Percentiles rank a stretch among this genome's conserved stretches.
phyloP scores from a whole-genome alignment of 805 yeast genomes.

The Lipomyces starkeyi region DNA sequence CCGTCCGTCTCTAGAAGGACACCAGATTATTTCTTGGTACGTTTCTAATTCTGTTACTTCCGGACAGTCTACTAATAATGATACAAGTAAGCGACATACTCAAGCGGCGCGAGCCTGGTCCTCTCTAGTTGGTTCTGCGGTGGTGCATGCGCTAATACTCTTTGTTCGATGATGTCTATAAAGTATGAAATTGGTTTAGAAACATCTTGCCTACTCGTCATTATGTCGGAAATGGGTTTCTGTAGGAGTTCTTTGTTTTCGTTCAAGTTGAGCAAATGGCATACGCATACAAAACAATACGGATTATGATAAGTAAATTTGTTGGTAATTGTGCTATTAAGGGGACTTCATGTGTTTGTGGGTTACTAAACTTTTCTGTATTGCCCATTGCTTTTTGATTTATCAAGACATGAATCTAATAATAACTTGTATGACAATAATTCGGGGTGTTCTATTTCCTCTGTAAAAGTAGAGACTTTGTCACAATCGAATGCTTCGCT shows the following conservation, averaged over 20 bases:
- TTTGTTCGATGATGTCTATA: conserved; percentile 6
- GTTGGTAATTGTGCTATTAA: neutral
- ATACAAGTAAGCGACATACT: neutral
- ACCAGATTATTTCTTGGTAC: conserved; percentile 87
- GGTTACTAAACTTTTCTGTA: neutral
- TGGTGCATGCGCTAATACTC: neutral
- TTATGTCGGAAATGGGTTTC: neutral
- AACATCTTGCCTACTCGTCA: neutral
- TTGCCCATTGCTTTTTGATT: conserved; percentile 2
- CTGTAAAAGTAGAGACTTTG: neutral
- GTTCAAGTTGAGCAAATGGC: neutral
- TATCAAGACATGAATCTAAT: neutral
- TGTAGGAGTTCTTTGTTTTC: conserved; percentile 2
- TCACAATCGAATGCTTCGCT: neutral
- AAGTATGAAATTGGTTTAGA: neutral
- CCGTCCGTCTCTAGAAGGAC: conserved; percentile 93
- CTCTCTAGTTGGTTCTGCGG: neutral
- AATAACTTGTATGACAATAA: neutral
- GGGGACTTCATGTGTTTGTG: neutral
- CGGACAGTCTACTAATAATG: neutral
- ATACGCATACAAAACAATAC: neutral
- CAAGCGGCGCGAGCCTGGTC: neutral
- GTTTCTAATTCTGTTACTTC: neutral
- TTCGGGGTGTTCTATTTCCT: too few species aligned
- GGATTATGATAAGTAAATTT: neutral